Evolutionary conservation across 192 early-diverging fungal genomes (phyloP), one percentile per base, ranked within the genome.

Genomic region (Umbelopsis ramanniana): DNA sequence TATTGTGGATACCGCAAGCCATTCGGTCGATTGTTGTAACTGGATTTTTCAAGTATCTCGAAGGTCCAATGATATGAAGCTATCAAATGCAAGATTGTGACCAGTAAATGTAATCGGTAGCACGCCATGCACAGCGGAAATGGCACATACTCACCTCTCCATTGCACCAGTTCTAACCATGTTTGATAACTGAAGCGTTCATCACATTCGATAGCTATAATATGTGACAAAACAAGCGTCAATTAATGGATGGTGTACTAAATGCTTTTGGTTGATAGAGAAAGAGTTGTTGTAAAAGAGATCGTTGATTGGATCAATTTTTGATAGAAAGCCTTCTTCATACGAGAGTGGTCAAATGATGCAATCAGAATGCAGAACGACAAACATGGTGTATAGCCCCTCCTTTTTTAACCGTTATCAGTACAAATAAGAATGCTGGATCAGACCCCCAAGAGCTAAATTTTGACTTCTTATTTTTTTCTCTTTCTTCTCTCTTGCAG

Each of bases 281-380:
- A 43, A 43, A 6, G 40, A 43, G 40, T 0, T 11, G 40, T 7
- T 43, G 11, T 5, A 43, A 43, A 43, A 43, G 10, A 15, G 46
- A 3, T 1, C 46, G 3, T 46, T 46, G 17, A 46, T 15, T 46
- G 17, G 46, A 10, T 46, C 1, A 5, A 17, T 15, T 46, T 17
- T 15, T 15, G 5, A 46, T n/a, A 46, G 46, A 46, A 46, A 15
- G 4, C 2, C 10, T 4, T 17, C 5, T 21, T n/a, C 5, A 50
- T 50, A 50, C 17, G 7, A 50, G 6, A 21, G 48, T 19, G 1
- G 15, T 50, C 48, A 63, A 35, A 63, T 63, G 57, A 63, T 63
- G 57, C 57, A 63, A 63, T 63, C 10, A 19, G 57, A 7, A 63
- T 29, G 57, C 57, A 63, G 5, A 63, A 54, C 17, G 26, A 63